Base-by-base conservation (phyloP, 345 rosid genomes). In the Populus simonii region DNA sequence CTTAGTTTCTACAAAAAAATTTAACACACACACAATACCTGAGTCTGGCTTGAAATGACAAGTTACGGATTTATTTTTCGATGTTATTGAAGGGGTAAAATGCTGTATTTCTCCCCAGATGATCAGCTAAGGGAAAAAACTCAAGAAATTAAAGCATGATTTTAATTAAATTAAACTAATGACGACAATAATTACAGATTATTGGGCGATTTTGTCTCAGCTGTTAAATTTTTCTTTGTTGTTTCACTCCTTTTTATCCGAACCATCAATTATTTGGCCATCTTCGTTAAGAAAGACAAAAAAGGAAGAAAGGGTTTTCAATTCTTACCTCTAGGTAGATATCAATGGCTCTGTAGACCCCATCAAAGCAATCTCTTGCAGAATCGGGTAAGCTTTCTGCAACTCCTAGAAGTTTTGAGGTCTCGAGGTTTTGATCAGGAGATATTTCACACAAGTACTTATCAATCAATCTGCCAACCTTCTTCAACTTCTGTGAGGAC, bases 261-360 rank as follows among this genome's bases (percentile, higher is more conserved):
- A 10, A n/a, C 29, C 6, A 57, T 57, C 29, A 57, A 57, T 3
- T n/a, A 57, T 57, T 57, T 9, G 63, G 13, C 13, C 63, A 57
- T 57, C 63, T 22, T n/a, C 11, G 63, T n/a, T 57, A 18, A 35
- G 16, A n/a, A 22, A 23, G 20, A 36, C 11, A 70, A 5, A 45
- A 41, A 45, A 59, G 10, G 43, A 41, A 76, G 65, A 41, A 22
- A 47, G 55, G 66, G 45, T 23, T 7, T 6, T 17, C 8, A 68
- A 61, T 77, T 62, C 80, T 87, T 55, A 90, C 98, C 93, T 90
- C 87, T 29, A 91, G 92, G 84, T 86, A 93, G 82, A 89, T 87
- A 70, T 93, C 96, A 77, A 93, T 87, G 71, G 96, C 92, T 86
- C 85, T 87, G 88, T 90, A 91, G 82, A 93, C 88, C 55, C 92